Evolutionary conservation across 2,329 filamentous ascomycete species (phyloP), one percentile per base, ranked within the genome.

Genomic region (Aspergillus alliaceus): DNA sequence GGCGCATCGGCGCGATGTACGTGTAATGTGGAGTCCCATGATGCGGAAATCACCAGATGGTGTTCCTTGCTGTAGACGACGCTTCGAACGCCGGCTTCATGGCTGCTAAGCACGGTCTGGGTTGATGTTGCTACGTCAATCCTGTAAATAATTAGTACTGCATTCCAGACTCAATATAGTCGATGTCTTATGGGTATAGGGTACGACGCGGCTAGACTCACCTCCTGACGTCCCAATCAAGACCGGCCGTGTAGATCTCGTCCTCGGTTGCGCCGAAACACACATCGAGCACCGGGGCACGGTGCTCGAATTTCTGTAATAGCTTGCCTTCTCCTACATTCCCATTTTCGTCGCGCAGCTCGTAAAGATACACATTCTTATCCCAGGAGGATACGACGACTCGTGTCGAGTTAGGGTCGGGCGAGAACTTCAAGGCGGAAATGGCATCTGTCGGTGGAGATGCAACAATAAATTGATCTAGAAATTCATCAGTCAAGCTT

Each of bases 361-460:
- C 90, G 81, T 98, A 98, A 52, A 93, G 82, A 76, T 97, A 96
- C 55, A 96, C 86, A 72, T 91, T 86, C 75, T 88, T 91, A 77
- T 98, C 93, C 95, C 95, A 99, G 55, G 92, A 96, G 11, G 93
- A 89, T 66, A 93, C 93, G n/a, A 96, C 85, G 35, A 99, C 83
- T 66, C 87, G 89, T 53, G 88, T 83, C n/a, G 87, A 86, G 59
- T 82, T 78, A 24, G 91, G 89, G 63, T 83, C 79, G 34, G 91
- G 90, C 63, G 93, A 91, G 81, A 96, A 99, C 70, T 86, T 86
- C 69, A 98, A 80, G 24, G 91, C 83, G 48, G 93, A 96, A 68
- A 98, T 89, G 67, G 90, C 90, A 77, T 99, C 95, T 65, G 84
- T 84, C 11, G 95, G 95, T 47, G 92, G 88, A 67, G 91, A 86